These are phyloP conservation scores for Polyporus arcularius DNA, from an alignment of 768 basidiomycete species.

Conservation along the genomic window DNA sequence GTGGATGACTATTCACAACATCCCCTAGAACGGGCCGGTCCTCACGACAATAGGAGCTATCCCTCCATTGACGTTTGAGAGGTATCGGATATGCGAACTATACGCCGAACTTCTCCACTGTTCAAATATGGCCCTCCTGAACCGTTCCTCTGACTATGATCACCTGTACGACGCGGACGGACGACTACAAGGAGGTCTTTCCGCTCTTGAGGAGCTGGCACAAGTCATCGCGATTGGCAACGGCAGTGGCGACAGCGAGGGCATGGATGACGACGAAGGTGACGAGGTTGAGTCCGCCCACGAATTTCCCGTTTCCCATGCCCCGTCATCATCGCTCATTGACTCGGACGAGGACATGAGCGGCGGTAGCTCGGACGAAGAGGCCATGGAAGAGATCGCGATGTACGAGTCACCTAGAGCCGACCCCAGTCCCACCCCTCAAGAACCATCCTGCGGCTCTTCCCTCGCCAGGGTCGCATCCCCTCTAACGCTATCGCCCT, in stretches of 20 bases:
- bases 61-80: slow-evolving; percentile 87
- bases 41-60: slow-evolving; percentile 74
- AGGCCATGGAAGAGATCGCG: slow-evolving; percentile 80
- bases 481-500: slow-evolving; percentile 1
- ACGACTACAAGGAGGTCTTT: slow-evolving; percentile 82
- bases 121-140: slow-evolving; percentile 96
- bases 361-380: slow-evolving; percentile 73
- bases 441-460: not conserved
- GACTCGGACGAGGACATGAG: slow-evolving; percentile 84
- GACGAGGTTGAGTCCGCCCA: slow-evolving; percentile 66
- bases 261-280: slow-evolving; percentile 58
- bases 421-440: slow-evolving; percentile 4
- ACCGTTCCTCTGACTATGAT: slow-evolving; percentile 70
- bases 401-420: slow-evolving; percentile 53
- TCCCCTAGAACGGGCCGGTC: slow-evolving; percentile 59
- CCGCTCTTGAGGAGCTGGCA: slow-evolving; percentile 83
- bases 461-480: slow-evolving; percentile 2
- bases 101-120: slow-evolving; percentile 97
- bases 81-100: slow-evolving; percentile 94
- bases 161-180: slow-evolving; percentile 82
- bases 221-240: slow-evolving; percentile 73
- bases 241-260: slow-evolving; percentile 55
- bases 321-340: slow-evolving; percentile 47
- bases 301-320: slow-evolving; percentile 66
- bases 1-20: not conserved